These are phyloP conservation scores for Gleditsia sinensis DNA, from an alignment of 306 rosid species.

Conservation along the genomic window DNA sequence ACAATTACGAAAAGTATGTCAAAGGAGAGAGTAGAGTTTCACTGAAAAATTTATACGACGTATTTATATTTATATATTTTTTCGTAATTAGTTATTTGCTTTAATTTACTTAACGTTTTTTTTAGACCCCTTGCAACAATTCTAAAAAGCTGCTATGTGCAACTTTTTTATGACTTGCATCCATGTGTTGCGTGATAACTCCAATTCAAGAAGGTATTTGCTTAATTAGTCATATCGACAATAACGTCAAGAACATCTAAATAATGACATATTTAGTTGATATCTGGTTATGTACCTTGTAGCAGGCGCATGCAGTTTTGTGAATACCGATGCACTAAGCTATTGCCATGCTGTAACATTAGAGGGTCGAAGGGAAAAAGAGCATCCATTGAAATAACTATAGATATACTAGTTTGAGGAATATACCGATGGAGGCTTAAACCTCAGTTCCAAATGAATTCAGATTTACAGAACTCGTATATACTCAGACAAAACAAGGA, in stretches of 20 bases:
- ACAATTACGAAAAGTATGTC: too few species aligned
- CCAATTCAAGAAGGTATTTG: slow-evolving; percentile 4
- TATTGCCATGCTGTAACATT: background rate
- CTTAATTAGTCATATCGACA: background rate
- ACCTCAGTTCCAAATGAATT: background rate
- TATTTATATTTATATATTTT: too few species aligned
- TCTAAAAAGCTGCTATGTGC: background rate
- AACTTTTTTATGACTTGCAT: slow-evolving; percentile 7
- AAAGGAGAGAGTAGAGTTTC: too few species aligned
- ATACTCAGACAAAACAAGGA: background rate
- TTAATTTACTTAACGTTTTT: too few species aligned
- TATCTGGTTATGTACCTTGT: background rate
- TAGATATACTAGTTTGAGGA: slow-evolving; percentile 2
- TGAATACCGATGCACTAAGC: too few species aligned
- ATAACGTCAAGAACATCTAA: background rate
- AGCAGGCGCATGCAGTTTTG: slow-evolving; percentile 4
- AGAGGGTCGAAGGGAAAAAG: background rate
- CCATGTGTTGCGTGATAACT: background rate
- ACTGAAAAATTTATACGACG: background rate
- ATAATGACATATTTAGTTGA: background rate
- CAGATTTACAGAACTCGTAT: background rate
- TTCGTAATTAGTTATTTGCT: too few species aligned
- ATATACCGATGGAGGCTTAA: background rate
- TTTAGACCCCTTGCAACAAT: too few species aligned
- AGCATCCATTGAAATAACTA: background rate